Conservation (phyloP, 805 yeast genomes). For the Candida andamanensis region DNA sequence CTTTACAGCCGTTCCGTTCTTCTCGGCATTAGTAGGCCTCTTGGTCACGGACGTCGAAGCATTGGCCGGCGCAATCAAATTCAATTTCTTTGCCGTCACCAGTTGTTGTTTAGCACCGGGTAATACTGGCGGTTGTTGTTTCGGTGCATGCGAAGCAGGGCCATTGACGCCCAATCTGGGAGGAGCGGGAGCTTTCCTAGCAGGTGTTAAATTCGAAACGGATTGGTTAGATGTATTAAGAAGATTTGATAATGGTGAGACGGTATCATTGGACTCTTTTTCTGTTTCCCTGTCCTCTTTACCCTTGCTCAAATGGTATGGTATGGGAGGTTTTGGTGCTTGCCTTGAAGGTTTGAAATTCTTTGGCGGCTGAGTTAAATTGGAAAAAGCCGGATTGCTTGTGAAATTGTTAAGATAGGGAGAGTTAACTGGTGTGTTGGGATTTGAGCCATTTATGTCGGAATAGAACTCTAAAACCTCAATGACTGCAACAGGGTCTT, state of each 20-base stretch:
- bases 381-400: conserved; percentile 4
- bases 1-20: background rate
- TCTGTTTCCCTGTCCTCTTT: conserved; percentile 1
- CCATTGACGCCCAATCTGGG: conserved; percentile 22
- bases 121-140: conserved; percentile 26
- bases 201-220: conserved; percentile 33
- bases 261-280: conserved; percentile 9
- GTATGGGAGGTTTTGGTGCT: conserved; percentile 42
- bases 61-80: conserved; percentile 1
- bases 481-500: conserved; percentile 60
- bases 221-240: conserved; percentile 18
- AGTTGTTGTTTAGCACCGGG: conserved; percentile 17
- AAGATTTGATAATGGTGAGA: conserved; percentile 32
- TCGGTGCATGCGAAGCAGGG: conserved; percentile 17
- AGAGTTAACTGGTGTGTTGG: conserved; percentile 7
- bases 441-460: conserved; percentile 18
- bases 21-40: background rate
- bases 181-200: conserved; percentile 55
- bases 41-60: background rate
- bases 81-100: conserved; percentile 9
- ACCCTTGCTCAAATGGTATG: conserved; percentile 29
- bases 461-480: conserved; percentile 55
- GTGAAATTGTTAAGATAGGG: conserved; percentile 7
- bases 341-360: conserved; percentile 32
- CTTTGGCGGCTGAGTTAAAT: conserved; percentile 12